Evolutionary conservation across 2,329 filamentous ascomycete genomes (phyloP), one percentile per base, ranked within the genome.

Genomic region (Penicillium concentricum): DNA sequence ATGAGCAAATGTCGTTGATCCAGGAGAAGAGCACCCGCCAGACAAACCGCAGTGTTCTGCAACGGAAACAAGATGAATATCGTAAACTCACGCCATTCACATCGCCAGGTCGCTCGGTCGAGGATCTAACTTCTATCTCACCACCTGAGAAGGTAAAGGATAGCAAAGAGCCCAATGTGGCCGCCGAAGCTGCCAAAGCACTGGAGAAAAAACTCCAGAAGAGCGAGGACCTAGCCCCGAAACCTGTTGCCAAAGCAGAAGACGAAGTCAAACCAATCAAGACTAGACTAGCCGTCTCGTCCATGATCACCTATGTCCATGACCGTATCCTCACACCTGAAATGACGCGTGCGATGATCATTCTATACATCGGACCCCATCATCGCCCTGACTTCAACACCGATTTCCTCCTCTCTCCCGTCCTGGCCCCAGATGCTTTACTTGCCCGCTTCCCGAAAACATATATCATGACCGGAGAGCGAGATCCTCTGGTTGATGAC

Each of bases 331-430:
- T 99, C 15, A 93, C 91, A 0, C 93, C 94, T 0, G 94, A 99
- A 74, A 96, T 97, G 91, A 97, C 97, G 89, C 89, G 94, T 32
- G 91, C 92, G 61, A 97, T 99, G 92, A 96, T 99, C 63, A 96
- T 99, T 63, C 81, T 99, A 4, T 99, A 99, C 72, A 90, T 99
- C 54, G 94, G 94, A 0, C 92, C 92, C 0, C 90, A 97, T 71
- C 91, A 94, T 72, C 88, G 92, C 0, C 94, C 94, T 0, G 92
- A 97, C 71, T 97, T 99, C 73, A 86, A 86, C 28, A 91, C 90
- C 7, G 93, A 99, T 73, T 97, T 92, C 71, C 83, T 96, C 0
- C 84, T 99, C 2, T 96, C 90, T 0, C 94, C 94, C 0, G 87
- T 97, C 1, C 83, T 97, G 0, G 92, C 94, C 0, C 94, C 94